phyloP scores from a whole-genome alignment of 306 rosid species.

The Fragaria nilgerrensis region DNA sequence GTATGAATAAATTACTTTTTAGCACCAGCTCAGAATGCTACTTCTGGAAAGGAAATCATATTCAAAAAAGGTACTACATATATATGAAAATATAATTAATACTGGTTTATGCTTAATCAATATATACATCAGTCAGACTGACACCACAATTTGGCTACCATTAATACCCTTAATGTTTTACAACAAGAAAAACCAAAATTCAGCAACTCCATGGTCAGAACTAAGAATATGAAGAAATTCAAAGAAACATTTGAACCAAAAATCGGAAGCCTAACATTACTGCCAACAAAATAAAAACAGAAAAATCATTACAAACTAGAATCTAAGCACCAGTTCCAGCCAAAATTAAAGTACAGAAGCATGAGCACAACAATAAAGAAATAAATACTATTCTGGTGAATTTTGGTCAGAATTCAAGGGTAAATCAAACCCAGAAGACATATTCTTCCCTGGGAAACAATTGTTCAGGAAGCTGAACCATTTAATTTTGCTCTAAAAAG shows the following conservation, averaged over 20 bases:
- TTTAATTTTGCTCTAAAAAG: not conserved
- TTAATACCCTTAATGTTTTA: not conserved
- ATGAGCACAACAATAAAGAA: not conserved
- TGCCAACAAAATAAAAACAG: not conserved
- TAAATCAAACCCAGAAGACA: not conserved
- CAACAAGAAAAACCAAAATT: not conserved
- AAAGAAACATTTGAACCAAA: slow-evolving; percentile 6
- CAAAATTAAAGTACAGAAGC: not conserved
- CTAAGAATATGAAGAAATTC: not conserved
- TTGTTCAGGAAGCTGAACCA: not conserved
- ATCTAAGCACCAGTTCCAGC: slow-evolving; percentile 1
- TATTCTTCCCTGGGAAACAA: slow-evolving; percentile 5
- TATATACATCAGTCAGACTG: slow-evolving; percentile 1
- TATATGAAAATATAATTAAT: not conserved
- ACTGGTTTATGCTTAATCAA: slow-evolving; percentile 2
- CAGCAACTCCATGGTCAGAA: not conserved
- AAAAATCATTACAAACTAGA: not conserved
- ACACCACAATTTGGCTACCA: not conserved
- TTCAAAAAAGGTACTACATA: not conserved
- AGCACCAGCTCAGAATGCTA: slow-evolving; percentile 1
- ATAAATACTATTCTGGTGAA: not conserved
- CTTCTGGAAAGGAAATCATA: not conserved
- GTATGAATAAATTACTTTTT: not conserved
- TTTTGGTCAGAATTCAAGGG: slow-evolving; percentile 2
- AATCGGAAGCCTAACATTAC: not conserved